Evolutionary conservation across 2,329 filamentous ascomycete genomes (phyloP).

Genomic region (Drechslerella stenobrocha): DNA sequence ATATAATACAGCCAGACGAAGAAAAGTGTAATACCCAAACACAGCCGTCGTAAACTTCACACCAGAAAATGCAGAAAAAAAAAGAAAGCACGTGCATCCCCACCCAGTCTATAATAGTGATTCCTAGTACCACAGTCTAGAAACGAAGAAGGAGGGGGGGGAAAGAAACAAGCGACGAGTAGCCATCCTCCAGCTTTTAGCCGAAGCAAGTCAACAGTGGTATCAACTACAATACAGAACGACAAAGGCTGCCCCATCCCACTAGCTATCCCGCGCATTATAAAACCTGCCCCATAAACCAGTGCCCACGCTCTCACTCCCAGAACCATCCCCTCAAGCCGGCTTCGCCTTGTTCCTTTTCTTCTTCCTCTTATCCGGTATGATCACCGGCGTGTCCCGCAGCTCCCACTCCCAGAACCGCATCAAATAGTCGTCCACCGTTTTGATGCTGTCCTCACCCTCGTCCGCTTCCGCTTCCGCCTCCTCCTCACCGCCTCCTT

Average conservation of each 20-base stretch:
- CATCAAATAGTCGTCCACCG: constrained; percentile 77
- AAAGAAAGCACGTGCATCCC: too few species aligned
- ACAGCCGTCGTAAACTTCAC: too few species aligned
- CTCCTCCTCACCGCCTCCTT: constrained; percentile 50
- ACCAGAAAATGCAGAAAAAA: too few species aligned
- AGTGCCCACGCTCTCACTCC: neutral
- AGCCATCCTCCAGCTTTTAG: too few species aligned
- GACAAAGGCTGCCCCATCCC: too few species aligned
- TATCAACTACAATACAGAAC: too few species aligned
- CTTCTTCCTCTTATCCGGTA: constrained; percentile 59
- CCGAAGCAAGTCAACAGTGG: too few species aligned
- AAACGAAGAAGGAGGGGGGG: too few species aligned
- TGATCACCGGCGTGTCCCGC: constrained; percentile 59
- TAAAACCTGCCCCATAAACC: neutral
- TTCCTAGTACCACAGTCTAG: too few species aligned
- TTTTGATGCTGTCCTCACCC: constrained; percentile 57
- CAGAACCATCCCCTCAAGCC: constrained; percentile 6
- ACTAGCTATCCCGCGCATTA: neutral
- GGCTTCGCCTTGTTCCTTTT: constrained; percentile 57
- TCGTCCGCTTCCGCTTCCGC: constrained; percentile 51
- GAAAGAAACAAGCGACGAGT: too few species aligned
- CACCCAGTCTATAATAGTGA: too few species aligned
- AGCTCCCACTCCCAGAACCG: constrained; percentile 67
- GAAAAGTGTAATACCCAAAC: neutral
- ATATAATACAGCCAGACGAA: neutral